A percentile compares a stretch with the other conserved stretches of the same genome.
Evolutionary conservation across 495 filamentous ascomycete species (phyloP).

Genomic region (Rhypophila decipiens): DNA sequence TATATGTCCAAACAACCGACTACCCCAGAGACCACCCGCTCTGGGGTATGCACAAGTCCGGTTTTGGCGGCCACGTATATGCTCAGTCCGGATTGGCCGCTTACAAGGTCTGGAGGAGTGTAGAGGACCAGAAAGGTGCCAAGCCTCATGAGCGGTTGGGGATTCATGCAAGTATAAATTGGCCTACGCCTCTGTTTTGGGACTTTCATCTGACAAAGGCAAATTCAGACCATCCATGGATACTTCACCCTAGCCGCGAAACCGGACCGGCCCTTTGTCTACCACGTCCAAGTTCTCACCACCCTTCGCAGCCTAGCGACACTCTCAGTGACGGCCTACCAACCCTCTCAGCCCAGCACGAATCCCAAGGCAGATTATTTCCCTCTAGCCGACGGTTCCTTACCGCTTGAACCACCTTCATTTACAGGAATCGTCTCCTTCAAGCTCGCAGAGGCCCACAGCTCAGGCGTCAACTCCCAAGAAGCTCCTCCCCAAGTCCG

Average conservation of each 20-base stretch:
- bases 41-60: conserved; percentile 17
- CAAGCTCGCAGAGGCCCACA: conserved; percentile 37
- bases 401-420: conserved; percentile 41
- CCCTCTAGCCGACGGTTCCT: conserved; percentile 26
- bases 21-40: conserved; percentile 7
- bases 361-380: conserved; percentile 25
- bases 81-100: conserved; percentile 59
- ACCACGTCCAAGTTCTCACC: conserved; percentile 47
- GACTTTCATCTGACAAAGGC: background rate
- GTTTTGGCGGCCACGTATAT: conserved; percentile 64
- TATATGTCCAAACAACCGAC: conserved; percentile 28
- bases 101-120: conserved; percentile 40
- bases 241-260: conserved; percentile 56
- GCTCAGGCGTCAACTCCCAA: conserved; percentile 24
- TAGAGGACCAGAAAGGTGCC: conserved; percentile 24
- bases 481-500: conserved; percentile 30
- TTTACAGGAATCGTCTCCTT: conserved; percentile 61
- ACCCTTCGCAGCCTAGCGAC: conserved; percentile 53
- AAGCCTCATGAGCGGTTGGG: conserved; percentile 30
- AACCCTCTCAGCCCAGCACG: conserved; percentile 33
- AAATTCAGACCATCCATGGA: conserved; percentile 56
- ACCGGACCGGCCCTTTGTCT: conserved; percentile 52
- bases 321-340: conserved; percentile 51
- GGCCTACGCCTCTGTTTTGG: background rate
- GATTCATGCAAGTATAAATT: conserved; percentile 55